These are phyloP conservation scores for Malassezia cuniculi DNA, from an alignment of 1,284 basidiomycete species.

Conservation along the genomic window DNA sequence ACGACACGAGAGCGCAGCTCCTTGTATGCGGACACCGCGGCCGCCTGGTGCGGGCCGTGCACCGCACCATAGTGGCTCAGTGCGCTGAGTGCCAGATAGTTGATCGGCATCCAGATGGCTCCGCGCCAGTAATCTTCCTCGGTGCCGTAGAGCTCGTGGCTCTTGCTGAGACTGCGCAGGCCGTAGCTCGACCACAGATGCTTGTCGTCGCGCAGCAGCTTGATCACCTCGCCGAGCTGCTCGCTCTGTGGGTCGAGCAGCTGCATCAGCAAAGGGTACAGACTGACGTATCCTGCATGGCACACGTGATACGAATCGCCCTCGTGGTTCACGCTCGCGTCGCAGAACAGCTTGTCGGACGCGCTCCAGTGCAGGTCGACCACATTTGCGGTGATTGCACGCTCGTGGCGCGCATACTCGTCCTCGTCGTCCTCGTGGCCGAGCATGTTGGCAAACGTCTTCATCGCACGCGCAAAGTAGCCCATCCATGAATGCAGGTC, in stretches of 20 bases:
- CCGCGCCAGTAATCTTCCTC: constrained; percentile 95
- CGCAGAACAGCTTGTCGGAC: constrained; percentile 78
- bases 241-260: constrained; percentile 59
- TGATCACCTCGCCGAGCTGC: constrained; percentile 64
- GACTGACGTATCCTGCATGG: constrained; percentile 77
- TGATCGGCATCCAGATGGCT: constrained; percentile 92
- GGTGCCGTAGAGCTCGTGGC: constrained; percentile 71
- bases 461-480: constrained; percentile 50
- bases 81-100: constrained; percentile 69
- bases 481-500: constrained; percentile 92
- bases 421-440: constrained; percentile 66
- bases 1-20: constrained; percentile 69
- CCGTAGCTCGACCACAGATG: constrained; percentile 84
- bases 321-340: constrained; percentile 67
- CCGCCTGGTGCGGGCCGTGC: constrained; percentile 63
- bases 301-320: constrained; percentile 81
- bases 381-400: constrained; percentile 67
- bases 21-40: constrained; percentile 63
- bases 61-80: constrained; percentile 67
- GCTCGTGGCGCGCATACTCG: constrained; percentile 63
- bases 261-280: constrained; percentile 73
- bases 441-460: constrained; percentile 46
- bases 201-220: constrained; percentile 62
- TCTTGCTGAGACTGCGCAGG: constrained; percentile 67
- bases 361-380: constrained; percentile 90